A percentile compares a stretch with the other conserved stretches of the same genome.
These are phyloP conservation scores for Hygrophila difformis DNA, from an alignment of 257 asterid genomes.

Conservation along the genomic window DNA sequence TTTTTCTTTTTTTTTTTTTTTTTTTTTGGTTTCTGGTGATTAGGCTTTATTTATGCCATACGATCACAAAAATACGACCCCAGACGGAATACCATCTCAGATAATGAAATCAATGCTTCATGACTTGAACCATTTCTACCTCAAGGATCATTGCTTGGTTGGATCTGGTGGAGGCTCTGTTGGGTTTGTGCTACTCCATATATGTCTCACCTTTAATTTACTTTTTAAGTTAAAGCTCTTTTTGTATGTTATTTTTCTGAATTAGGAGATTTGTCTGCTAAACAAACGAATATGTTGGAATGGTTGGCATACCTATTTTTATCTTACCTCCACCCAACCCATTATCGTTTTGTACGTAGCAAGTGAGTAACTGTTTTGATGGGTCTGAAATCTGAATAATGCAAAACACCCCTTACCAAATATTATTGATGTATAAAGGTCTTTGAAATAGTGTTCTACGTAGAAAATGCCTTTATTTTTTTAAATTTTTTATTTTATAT, in stretches of 20 bases:
- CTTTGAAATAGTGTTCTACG: too few relatives aligned
- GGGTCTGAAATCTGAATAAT: too few relatives aligned
- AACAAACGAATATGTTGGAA: background rate
- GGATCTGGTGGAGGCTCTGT: slow-evolving; percentile 99
- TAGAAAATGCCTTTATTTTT: too few relatives aligned
- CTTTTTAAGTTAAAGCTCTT: background rate
- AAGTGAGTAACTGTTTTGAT: too few relatives aligned
- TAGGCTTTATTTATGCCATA: slow-evolving; percentile 98
- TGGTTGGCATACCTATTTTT: slow-evolving; percentile 7
- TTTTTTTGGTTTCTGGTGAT: background rate
- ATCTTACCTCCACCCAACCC: background rate
- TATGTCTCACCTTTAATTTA: background rate
- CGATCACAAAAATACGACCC: slow-evolving; percentile 94
- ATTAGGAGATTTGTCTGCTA: background rate
- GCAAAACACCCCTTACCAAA: too few relatives aligned
- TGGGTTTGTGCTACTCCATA: slow-evolving; percentile 56
- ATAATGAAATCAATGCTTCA: slow-evolving; percentile 81
- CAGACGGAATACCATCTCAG: slow-evolving; percentile 71
- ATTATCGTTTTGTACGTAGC: background rate
- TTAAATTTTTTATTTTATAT: too few relatives aligned
- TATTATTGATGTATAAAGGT: too few relatives aligned
- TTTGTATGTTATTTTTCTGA: background rate
- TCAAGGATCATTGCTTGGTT: slow-evolving; percentile 70
- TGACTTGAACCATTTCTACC: slow-evolving; percentile 73
- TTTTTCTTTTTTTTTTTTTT: too few relatives aligned